Base-by-base conservation (phyloP, 1,284 basidiomycete species). In the Sparassis latifolia region DNA sequence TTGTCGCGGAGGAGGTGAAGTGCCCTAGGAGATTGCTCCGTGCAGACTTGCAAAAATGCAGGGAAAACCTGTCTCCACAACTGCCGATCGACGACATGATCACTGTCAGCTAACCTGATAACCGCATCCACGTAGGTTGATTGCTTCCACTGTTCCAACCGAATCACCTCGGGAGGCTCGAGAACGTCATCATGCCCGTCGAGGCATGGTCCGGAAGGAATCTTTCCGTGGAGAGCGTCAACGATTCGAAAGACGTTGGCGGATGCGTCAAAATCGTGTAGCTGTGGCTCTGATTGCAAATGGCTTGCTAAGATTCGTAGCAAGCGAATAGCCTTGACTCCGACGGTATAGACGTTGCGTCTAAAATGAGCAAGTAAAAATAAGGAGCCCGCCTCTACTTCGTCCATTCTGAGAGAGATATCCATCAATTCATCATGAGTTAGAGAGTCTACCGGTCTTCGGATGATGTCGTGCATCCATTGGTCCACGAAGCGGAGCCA, bases 401-500 rank as follows among this genome's bases (percentile, higher is more conserved):
- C 81, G 44, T 72, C 74, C 41, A 76, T 70, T 48, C 76, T 74
- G 1, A 71, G 65, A 7, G 71, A 53, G 45, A 80, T 64, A 38
- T 51, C 48, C 5, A 66, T 58, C 28, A 60, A 56, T 47, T 78
- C 73, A 32, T 73, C 69, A 33, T 73, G 74, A 2, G 62, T 53
- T 40, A 78, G 68, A 63, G 48, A 73, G 69, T 56, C 46, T 10
- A 40, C 40, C 30, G 73, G 67, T 7, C 73, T 66, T 45, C 73
- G 70, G 35, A 69, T 69, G 52, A 80, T 66, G 51, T 69, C 75
- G 46, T 66, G 66, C 44, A 77, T 74, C 84, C 93, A 92, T 4
- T 72, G 72, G 49, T 89, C 82, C 5, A 96, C 77, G 3, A 94
- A 69, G 29, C 76, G 77, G 27, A 80, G 71, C 92, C 94, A 97